Evolutionary conservation across 345 rosid genomes (phyloP).

Genomic region (Trapa incisa): DNA sequence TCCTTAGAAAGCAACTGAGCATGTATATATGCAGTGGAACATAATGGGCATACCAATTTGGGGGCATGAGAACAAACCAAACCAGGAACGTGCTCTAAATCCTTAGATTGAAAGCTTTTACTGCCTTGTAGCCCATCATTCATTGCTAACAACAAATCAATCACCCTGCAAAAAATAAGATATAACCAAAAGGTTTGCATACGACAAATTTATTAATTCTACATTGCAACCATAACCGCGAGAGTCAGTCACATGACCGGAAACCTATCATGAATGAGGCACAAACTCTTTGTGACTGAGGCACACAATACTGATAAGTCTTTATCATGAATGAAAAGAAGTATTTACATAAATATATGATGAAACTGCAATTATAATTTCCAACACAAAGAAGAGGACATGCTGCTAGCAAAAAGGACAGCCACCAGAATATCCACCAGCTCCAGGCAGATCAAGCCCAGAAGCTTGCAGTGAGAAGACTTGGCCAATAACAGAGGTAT

Average conservation of each 20-base stretch:
- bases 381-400: no score
- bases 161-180: neutral
- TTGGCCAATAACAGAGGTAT: no score
- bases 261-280: no score
- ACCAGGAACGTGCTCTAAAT: constrained; percentile 65
- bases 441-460: no score
- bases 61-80: constrained; percentile 45
- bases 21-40: neutral
- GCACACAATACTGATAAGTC: neutral
- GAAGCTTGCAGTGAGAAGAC: no score
- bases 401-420: no score
- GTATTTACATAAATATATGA: no score
- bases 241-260: no score
- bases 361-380: no score
- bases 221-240: no score
- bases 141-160: constrained; percentile 13
- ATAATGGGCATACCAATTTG: constrained; percentile 32
- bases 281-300: neutral
- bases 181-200: neutral
- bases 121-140: constrained; percentile 37
- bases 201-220: neutral
- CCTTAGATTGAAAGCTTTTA: constrained; percentile 55
- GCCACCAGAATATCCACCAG: no score
- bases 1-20: neutral
- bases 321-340: no score